Evolutionary conservation across 805 yeast species (phyloP), one percentile per base, ranked within the genome.

Genomic region (Hanseniaspora nectarophila): DNA sequence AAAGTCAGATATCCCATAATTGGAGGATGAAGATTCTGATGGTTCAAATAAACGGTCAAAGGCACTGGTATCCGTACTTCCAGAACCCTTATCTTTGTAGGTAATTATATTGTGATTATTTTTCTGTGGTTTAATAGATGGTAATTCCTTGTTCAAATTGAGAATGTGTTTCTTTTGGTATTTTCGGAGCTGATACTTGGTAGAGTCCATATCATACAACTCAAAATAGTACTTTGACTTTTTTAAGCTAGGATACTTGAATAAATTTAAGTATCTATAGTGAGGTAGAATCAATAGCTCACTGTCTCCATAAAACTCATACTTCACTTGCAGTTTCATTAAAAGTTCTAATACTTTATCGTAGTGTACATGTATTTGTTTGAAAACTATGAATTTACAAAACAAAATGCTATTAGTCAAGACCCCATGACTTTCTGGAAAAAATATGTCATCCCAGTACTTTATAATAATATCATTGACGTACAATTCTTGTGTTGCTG

Each of bases 371-470:
- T 20, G 34, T n/a, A 49, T 9, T 6, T 34, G 7, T 15, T 33
- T 49, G 15, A 42, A 49, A 16, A 49, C 39, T 8, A 49, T 6
- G 12, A 49, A 28, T 20, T 49, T 49, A 15, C 46, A 33, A 12
- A 49, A 26, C n/a, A 49, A 15, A n/a, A 49, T 26, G 18, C 42
- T 46, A 42, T 40, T 32, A 4, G 29, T 21, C 23, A 45, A 34
- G 24, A 49, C 42, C 21, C 46, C 53, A 42, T 44, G 53, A 13
- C 21, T 38, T 5, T 40, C 34, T 8, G 53, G 53, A n/a, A 43
- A 49, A 7, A 49, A 42, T 4, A 34, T 28, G 5, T 23, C 28
- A 12, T 24, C 20, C 53, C 53, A 49, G 18, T 49, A 24, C 18
- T 42, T 24, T 10, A 49, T 12, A 6, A 49, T 34, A 5, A 49